Evolutionary conservation across 345 rosid species (phyloP).

Genomic region (Geranium rotundifolium): DNA sequence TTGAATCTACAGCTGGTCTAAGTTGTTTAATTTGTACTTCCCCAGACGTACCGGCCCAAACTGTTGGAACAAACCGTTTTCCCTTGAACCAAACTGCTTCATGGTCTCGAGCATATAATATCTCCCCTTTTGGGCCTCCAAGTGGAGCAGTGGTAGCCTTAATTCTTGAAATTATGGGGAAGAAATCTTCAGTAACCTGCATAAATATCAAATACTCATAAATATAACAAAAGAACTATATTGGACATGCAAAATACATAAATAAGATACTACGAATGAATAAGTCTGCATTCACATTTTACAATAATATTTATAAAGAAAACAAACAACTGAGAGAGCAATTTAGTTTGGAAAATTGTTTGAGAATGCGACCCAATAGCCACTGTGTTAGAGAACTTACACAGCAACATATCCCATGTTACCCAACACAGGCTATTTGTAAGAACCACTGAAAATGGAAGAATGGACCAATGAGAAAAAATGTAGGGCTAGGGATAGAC

Average conservation of each 20-base stretch:
- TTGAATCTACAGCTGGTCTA: slow-evolving; percentile 75
- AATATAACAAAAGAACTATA: slow-evolving; percentile 2
- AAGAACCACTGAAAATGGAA: no score
- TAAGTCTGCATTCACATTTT: no score
- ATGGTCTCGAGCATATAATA: slow-evolving; percentile 78
- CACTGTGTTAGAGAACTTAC: no score
- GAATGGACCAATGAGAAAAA: no score
- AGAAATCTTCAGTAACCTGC: slow-evolving; percentile 72
- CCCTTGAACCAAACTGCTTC: slow-evolving; percentile 97
- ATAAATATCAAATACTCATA: slow-evolving; percentile 9
- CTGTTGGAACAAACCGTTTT: slow-evolving; percentile 58
- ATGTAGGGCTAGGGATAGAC: no score
- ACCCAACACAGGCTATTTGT: no score
- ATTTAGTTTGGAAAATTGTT: no score
- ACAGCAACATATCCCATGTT: no score
- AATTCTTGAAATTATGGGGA: slow-evolving; percentile 70
- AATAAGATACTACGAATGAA: background rate
- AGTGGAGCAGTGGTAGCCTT: slow-evolving; percentile 64
- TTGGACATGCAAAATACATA: background rate
- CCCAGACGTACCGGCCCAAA: slow-evolving; percentile 87
- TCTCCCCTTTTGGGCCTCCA: slow-evolving; percentile 81
- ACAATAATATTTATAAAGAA: no score
- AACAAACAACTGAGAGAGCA: no score
- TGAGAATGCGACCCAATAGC: no score
- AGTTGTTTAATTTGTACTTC: slow-evolving; percentile 93